Evolutionary conservation across 2,329 filamentous ascomycete species (phyloP).

Genomic region (Didymella exigua): DNA sequence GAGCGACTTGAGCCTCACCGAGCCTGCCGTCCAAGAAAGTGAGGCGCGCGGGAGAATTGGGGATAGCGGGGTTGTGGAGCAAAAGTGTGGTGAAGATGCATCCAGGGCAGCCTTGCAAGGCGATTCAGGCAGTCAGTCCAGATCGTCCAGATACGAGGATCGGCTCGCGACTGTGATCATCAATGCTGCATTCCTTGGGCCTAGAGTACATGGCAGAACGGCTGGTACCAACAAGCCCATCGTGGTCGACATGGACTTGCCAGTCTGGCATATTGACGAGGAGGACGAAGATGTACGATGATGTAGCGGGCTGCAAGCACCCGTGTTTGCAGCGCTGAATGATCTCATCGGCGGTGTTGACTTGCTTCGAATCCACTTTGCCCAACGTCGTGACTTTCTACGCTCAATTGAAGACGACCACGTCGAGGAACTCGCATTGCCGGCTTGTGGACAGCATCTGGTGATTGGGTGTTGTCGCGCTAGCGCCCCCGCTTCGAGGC

Average conservation of each 20-base stretch:
- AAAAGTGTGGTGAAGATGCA: constrained; percentile 28
- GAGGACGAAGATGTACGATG: constrained; percentile 12
- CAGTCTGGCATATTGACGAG: constrained; percentile 54
- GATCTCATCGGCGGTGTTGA: constrained; percentile 29
- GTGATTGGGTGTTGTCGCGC: constrained; percentile 20
- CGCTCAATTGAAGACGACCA: constrained; percentile 32
- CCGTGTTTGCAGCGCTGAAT: constrained; percentile 17
- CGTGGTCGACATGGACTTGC: constrained; percentile 80
- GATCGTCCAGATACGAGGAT: constrained; percentile 45
- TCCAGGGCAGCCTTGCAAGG: constrained; percentile 28
- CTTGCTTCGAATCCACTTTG: constrained; percentile 7
- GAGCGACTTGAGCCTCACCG: constrained; percentile 20
- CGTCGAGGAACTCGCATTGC: constrained; percentile 20
- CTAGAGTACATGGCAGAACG: constrained; percentile 60
- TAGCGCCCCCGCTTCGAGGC: constrained; percentile 28
- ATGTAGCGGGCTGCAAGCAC: constrained; percentile 25
- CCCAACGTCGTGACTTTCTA: constrained; percentile 1
- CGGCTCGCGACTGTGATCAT: constrained; percentile 73
- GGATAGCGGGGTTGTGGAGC: constrained; percentile 27
- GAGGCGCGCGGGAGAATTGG: constrained; percentile 28
- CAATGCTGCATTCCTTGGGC: constrained; percentile 77
- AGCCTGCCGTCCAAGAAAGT: constrained; percentile 24
- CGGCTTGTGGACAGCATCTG: constrained; percentile 14
- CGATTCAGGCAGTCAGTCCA: constrained; percentile 9
- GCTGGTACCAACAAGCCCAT: constrained; percentile 78